phyloP scores from a whole-genome alignment of 2,329 filamentous ascomycete species.

The Myriosclerotinia scirpicola region DNA sequence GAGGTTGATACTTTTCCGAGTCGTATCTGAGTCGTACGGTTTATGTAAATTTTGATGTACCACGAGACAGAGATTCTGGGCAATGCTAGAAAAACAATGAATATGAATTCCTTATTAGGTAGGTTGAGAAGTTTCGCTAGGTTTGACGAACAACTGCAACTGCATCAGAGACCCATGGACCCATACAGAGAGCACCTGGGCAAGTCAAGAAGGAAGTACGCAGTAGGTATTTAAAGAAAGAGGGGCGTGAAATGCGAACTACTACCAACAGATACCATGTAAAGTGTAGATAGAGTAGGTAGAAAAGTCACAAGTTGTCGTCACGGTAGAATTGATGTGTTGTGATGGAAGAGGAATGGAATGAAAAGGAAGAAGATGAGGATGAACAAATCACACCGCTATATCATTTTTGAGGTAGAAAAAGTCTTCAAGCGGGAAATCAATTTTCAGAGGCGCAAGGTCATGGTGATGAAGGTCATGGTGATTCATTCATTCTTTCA shows the following conservation, averaged over 20 bases:
- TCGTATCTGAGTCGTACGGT: no score
- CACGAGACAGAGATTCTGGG: no score
- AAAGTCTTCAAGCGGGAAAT: constrained; percentile 1
- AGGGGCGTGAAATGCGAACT: neutral
- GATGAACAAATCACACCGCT: constrained; percentile 18
- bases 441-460: neutral
- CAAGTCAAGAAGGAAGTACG: no score
- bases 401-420: neutral
- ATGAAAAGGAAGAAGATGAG: neutral
- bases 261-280: constrained; percentile 14
- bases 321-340: constrained; percentile 15
- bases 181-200: no score
- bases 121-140: no score
- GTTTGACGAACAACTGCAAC: no score
- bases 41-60: no score
- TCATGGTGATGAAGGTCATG: neutral
- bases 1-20: no score
- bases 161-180: no score
- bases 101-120: no score
- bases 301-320: constrained; percentile 11
- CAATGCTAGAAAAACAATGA: no score
- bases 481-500: neutral
- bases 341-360: neutral
- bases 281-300: neutral
- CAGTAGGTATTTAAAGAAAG: no score